Evolutionary conservation across 208 protist genomes (phyloP).

Genomic region (Trypanosomatidae sp.): DNA sequence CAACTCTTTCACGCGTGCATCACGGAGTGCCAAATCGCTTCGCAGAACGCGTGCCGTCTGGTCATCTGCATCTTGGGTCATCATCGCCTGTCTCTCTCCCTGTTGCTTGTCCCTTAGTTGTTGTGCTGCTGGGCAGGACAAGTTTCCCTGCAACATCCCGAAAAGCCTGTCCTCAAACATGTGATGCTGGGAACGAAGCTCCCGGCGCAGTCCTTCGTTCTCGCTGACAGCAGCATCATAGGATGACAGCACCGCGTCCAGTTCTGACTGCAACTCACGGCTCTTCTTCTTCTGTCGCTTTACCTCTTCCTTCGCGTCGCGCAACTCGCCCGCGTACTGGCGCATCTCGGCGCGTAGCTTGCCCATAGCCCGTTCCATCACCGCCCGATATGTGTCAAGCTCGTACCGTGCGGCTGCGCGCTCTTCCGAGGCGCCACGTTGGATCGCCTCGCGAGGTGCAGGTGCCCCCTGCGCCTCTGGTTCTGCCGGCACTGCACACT

Average conservation of each 20-base stretch:
- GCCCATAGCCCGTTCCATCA: constrained; percentile 58
- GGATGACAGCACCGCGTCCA: constrained; percentile 4
- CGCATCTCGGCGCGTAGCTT: constrained; percentile 46
- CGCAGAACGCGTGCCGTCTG: constrained; percentile 2
- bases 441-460: constrained; percentile 15
- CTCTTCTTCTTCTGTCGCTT: constrained; percentile 14
- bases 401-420: constrained; percentile 32
- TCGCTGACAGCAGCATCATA: constrained; percentile 6
- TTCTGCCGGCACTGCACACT: constrained; percentile 1
- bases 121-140: not conserved
- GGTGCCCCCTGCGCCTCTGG: not conserved
- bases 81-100: not conserved
- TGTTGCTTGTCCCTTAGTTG: not conserved
- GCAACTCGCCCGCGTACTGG: constrained; percentile 26
- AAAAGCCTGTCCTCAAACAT: not conserved
- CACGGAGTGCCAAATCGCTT: constrained; percentile 28
- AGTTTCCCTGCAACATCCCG: constrained; percentile 2
- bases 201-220: constrained; percentile 10
- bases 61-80: not conserved
- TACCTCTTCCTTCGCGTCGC: constrained; percentile 27
- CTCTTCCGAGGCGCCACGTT: constrained; percentile 14
- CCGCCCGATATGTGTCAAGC: constrained; percentile 49
- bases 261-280: constrained; percentile 7
- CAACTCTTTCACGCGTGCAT: constrained; percentile 30
- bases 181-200: not conserved